These are phyloP conservation scores for Lentinula aciculospora DNA, from an alignment of 768 basidiomycete genomes.

Conservation along the genomic window DNA sequence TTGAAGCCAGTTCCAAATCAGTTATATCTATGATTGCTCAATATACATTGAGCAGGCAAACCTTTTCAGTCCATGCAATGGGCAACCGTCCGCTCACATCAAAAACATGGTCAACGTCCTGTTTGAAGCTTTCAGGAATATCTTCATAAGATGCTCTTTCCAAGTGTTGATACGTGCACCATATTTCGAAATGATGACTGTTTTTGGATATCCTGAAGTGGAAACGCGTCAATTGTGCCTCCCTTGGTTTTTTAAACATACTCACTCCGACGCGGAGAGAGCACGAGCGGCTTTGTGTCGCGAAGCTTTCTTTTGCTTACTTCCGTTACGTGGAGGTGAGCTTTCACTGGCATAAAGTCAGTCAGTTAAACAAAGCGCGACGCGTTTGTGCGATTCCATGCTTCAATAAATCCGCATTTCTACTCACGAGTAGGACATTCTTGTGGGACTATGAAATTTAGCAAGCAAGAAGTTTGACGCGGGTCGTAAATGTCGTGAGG, in stretches of 20 bases:
- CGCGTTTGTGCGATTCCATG: neutral
- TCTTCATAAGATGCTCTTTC: conserved; percentile 44
- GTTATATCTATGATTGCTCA: neutral
- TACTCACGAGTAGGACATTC: conserved; percentile 7
- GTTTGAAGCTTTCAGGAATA: conserved; percentile 32
- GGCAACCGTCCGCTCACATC: conserved; percentile 29
- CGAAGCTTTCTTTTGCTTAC: neutral
- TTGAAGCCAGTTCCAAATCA: neutral
- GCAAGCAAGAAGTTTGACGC: neutral
- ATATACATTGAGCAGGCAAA: conserved; percentile 11
- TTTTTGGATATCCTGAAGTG: conserved; percentile 41
- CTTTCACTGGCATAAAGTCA: neutral
- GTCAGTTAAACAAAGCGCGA: neutral
- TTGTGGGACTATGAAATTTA: neutral
- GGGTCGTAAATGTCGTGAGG: conserved; percentile 1
- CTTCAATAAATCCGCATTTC: neutral
- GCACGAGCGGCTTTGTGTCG: conserved; percentile 9
- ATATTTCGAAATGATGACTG: conserved; percentile 42
- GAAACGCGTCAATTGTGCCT: neutral
- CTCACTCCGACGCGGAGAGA: conserved; percentile 44
- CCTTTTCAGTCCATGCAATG: conserved; percentile 36
- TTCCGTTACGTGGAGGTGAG: neutral
- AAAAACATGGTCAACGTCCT: conserved; percentile 33
- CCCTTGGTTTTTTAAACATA: neutral
- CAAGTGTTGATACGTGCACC: conserved; percentile 42